Conservation (phyloP, 2,329 filamentous ascomycete genomes). For the Aspergillus texensis region DNA sequence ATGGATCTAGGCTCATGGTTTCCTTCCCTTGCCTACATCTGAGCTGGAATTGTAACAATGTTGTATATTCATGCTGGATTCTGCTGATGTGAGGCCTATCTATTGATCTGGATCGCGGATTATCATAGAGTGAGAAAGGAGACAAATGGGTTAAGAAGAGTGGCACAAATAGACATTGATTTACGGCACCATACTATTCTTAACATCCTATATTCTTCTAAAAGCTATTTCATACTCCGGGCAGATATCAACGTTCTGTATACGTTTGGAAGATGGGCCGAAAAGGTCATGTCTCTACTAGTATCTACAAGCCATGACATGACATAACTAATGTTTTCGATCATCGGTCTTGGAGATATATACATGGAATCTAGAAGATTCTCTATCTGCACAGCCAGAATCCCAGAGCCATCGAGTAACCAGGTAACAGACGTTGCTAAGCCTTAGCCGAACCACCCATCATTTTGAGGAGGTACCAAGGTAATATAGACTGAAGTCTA, state of each 20-base stretch:
- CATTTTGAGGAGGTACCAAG: not conserved
- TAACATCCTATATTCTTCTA: not conserved
- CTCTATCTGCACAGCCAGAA: not conserved
- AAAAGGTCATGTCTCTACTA: too few species aligned
- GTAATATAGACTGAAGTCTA: not conserved
- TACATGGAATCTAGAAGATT: not conserved
- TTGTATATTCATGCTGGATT: not conserved
- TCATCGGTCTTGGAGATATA: not conserved
- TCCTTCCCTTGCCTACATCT: not conserved
- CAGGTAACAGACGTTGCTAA: not conserved
- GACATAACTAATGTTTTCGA: not conserved
- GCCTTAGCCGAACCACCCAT: not conserved
- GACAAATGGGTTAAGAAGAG: not conserved
- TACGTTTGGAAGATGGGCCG: not conserved
- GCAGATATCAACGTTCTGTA: not conserved
- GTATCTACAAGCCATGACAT: not conserved
- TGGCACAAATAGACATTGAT: not conserved
- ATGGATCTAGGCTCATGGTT: not conserved
- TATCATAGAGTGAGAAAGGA: not conserved
- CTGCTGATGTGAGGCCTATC: not conserved
- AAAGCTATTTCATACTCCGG: not conserved
- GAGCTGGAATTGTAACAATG: not conserved
- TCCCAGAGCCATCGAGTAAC: not conserved
- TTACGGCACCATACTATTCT: not conserved
- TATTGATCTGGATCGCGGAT: not conserved